These are phyloP conservation scores for Penicillium tannophilum DNA, from an alignment of 495 filamentous ascomycete genomes.

Conservation along the genomic window DNA sequence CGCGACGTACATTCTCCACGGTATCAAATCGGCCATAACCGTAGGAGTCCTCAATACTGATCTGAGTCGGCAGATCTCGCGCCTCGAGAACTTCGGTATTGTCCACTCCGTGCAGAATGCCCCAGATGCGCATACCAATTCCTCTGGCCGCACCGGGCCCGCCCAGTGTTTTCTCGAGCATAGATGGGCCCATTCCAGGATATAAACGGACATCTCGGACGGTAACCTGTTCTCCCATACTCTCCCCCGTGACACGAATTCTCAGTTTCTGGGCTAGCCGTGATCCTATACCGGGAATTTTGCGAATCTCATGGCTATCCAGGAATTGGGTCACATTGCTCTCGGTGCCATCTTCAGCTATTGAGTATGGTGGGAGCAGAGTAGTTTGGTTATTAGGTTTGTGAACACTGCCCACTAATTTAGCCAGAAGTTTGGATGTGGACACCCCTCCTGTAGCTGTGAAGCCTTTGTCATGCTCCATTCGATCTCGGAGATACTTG, in stretches of 20 bases:
- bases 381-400: constrained; percentile 88
- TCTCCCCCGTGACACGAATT: constrained; percentile 55
- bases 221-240: constrained; percentile 54
- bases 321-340: constrained; percentile 69
- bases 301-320: constrained; percentile 74
- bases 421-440: constrained; percentile 81
- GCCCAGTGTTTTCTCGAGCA: constrained; percentile 65
- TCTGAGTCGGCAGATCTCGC: constrained; percentile 76
- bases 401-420: constrained; percentile 79
- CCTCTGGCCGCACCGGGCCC: constrained; percentile 69
- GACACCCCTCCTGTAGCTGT: constrained; percentile 86
- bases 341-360: constrained; percentile 15
- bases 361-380: constrained; percentile 64
- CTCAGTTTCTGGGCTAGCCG: constrained; percentile 74
- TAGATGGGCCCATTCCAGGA: constrained; percentile 59
- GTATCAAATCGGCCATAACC: constrained; percentile 63
- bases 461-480: constrained; percentile 80
- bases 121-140: constrained; percentile 69
- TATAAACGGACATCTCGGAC: constrained; percentile 65
- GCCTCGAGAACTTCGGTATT: constrained; percentile 68
- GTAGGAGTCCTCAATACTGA: constrained; percentile 94
- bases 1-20: constrained; percentile 59
- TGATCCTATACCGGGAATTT: constrained; percentile 83
- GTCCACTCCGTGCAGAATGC: constrained; percentile 73
- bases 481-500: constrained; percentile 63